Conservation (phyloP, 768 basidiomycete species). For the Termitomyces sp. region DNA sequence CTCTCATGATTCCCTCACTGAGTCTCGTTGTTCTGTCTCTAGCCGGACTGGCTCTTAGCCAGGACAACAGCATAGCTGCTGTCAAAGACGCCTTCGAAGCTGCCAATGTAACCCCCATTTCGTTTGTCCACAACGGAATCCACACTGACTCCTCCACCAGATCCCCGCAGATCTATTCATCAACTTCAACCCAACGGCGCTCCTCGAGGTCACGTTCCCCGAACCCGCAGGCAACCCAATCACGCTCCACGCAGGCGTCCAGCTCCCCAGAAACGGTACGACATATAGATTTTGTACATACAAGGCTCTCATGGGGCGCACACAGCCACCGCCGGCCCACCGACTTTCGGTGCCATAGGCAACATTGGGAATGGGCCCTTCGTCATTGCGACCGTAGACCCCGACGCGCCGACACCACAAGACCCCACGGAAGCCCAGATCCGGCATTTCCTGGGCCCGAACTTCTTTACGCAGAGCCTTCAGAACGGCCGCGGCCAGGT, state of each 20-base stretch:
- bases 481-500: not conserved
- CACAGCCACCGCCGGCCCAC: slow-evolving; percentile 32
- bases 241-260: slow-evolving; percentile 28
- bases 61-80: slow-evolving; percentile 16
- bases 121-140: not conserved
- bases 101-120: slow-evolving; percentile 15
- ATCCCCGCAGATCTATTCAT: slow-evolving; percentile 25
- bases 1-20: slow-evolving; percentile 6
- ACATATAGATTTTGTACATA: not conserved
- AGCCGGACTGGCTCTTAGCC: slow-evolving; percentile 13
- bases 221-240: slow-evolving; percentile 21
- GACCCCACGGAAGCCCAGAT: slow-evolving; percentile 34
- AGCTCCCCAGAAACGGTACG: slow-evolving; percentile 29
- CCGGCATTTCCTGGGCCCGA: slow-evolving; percentile 42
- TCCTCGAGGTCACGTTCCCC: slow-evolving; percentile 30
- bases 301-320: not conserved
- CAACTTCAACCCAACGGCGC: slow-evolving; percentile 26
- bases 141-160: slow-evolving; percentile 12
- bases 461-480: slow-evolving; percentile 22
- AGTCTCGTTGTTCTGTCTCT: slow-evolving; percentile 8
- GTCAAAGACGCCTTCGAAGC: slow-evolving; percentile 20
- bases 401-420: slow-evolving; percentile 48
- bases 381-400: slow-evolving; percentile 41
- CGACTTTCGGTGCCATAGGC: slow-evolving; percentile 24
- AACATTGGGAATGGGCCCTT: slow-evolving; percentile 30